These are phyloP conservation scores for Trichophyton simii DNA, from an alignment of 2,329 filamentous ascomycete species.

Conservation along the genomic window DNA sequence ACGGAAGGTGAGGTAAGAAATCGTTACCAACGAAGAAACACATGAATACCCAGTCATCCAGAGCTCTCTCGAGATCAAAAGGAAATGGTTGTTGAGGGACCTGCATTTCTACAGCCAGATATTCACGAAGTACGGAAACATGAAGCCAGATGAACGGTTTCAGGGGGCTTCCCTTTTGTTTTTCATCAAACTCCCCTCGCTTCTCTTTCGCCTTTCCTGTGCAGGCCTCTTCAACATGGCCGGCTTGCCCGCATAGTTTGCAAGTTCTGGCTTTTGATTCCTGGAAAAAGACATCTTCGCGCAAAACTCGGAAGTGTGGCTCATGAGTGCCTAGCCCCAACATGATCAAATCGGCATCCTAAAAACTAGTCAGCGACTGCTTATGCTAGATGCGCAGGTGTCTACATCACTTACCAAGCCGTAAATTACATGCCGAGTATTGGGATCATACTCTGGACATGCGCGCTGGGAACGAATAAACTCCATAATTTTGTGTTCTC, in stretches of 20 bases:
- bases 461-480: slow-evolving; percentile 89
- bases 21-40: slow-evolving; percentile 99
- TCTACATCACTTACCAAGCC: slow-evolving; percentile 45
- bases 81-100: slow-evolving; percentile 71
- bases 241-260: slow-evolving; percentile 79
- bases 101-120: slow-evolving; percentile 77
- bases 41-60: slow-evolving; percentile 99
- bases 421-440: slow-evolving; percentile 96
- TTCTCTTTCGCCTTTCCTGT: slow-evolving; percentile 67
- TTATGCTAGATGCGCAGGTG: too few species aligned
- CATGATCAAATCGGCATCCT: slow-evolving; percentile 97
- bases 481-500: slow-evolving; percentile 99
- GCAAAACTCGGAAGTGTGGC: slow-evolving; percentile 86
- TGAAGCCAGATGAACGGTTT: slow-evolving; percentile 99
- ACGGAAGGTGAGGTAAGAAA: slow-evolving; percentile 94
- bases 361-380: slow-evolving; percentile 16
- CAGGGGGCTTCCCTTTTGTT: slow-evolving; percentile 53
- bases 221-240: slow-evolving; percentile 80
- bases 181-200: slow-evolving; percentile 67
- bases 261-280: slow-evolving; percentile 73
- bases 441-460: slow-evolving; percentile 84
- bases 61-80: slow-evolving; percentile 84
- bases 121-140: slow-evolving; percentile 81
- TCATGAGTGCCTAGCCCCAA: slow-evolving; percentile 93
- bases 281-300: slow-evolving; percentile 93